Conservation (phyloP, 2,329 filamentous ascomycete genomes). For the Erysiphe pulchra region DNA sequence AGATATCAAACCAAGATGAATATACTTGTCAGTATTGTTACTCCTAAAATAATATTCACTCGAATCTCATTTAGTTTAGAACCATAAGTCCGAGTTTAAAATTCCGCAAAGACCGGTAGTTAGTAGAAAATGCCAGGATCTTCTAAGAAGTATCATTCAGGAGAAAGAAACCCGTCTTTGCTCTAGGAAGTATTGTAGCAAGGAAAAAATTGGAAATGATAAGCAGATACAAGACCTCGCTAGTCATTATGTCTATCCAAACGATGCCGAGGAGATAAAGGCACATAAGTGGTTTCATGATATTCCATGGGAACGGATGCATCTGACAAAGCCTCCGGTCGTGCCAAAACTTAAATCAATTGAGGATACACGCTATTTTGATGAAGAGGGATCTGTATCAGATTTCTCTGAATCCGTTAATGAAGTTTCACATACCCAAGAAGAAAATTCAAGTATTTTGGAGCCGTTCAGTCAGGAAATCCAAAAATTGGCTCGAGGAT, state of each 20-base stretch:
- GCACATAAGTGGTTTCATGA: slow-evolving; percentile 62
- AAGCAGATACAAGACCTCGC: slow-evolving; percentile 15
- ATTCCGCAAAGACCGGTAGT: slow-evolving; percentile 45
- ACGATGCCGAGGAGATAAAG: slow-evolving; percentile 80
- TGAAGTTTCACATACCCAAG: slow-evolving; percentile 3
- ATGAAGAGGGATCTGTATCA: slow-evolving; percentile 50
- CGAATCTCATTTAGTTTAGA: slow-evolving; percentile 14
- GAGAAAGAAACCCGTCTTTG: slow-evolving; percentile 56
- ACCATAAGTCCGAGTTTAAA: slow-evolving; percentile 40
- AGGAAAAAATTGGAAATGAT: slow-evolving; percentile 21
- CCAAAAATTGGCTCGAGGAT: slow-evolving; percentile 11
- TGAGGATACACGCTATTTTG: slow-evolving; percentile 74
- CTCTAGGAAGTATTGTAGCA: slow-evolving; percentile 44
- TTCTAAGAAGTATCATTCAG: slow-evolving; percentile 46
- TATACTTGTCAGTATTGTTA: slow-evolving; percentile 35
- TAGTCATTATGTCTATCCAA: slow-evolving; percentile 46
- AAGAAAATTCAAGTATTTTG: slow-evolving; percentile 12
- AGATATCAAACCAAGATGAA: slow-evolving; percentile 65
- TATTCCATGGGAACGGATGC: slow-evolving; percentile 53
- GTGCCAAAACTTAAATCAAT: slow-evolving; percentile 42
- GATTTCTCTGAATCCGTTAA: slow-evolving; percentile 26
- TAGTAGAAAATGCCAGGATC: slow-evolving; percentile 45
- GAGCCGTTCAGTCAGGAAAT: slow-evolving; percentile 13
- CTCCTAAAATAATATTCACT: background rate
- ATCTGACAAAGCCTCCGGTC: slow-evolving; percentile 49